Evolutionary conservation across 208 protist species (phyloP), one percentile per base, ranked within the genome.

Genomic region (Naegleria gruberi): DNA sequence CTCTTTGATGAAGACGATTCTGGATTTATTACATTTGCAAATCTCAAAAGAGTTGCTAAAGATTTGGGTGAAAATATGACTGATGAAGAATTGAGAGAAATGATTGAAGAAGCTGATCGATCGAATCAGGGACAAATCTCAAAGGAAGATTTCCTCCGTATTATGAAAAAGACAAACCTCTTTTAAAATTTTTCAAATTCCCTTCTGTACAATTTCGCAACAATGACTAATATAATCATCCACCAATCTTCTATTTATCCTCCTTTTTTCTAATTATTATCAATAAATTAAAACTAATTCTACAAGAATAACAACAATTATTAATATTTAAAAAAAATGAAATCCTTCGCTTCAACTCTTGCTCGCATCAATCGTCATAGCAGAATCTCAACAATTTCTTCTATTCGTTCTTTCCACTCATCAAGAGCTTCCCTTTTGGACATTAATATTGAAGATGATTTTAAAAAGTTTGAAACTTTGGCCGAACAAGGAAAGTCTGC

Each of bases 151-250:
- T 97, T 97, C 47, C 86, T 97, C 42, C 87, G 90, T 6, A 97
- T 98, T 82, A 97, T 98, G 95, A 97, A 96, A 90, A 96, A 96
- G 92, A 95, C 94, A 30, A 92, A 89, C 15, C 91, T 96, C 30
- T 96, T 95, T 89, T 95, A 86, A 90, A 17, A 17, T 51, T 51
- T 51, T 17, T 51, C 46, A 51, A 4, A 51, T 12, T 51, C 12
- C 12, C 4, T 51, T 51, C 4, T 51, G 46, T 51, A 51, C 46
- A 51, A 51, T 51, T 51, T n/a, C n/a, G n/a, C n/a, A n/a, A n/a
- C n/a, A n/a, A n/a, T n/a, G n/a, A n/a, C n/a, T n/a, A n/a, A n/a
- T n/a, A n/a, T n/a, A n/a, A n/a, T n/a, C n/a, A n/a, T n/a, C n/a
- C n/a, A n/a, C n/a, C n/a, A n/a, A n/a, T n/a, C n/a, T n/a, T n/a